A percentile compares a stretch with the other conserved stretches of the same genome.
Conservation (phyloP, 176 grass and related monocot genomes). For the Oropetium thomaeum region DNA sequence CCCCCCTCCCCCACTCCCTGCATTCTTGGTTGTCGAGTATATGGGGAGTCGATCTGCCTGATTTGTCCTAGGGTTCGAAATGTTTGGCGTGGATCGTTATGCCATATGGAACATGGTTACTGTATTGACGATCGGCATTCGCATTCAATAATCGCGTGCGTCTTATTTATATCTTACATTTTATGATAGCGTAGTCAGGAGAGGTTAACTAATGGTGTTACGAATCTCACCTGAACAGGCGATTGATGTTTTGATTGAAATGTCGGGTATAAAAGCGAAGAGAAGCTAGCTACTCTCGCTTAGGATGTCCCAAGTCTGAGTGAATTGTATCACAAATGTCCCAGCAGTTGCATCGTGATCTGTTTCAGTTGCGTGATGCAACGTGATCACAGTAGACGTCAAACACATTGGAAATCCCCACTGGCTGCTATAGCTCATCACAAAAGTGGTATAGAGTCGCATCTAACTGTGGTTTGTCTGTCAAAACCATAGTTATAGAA, state of each 20-base stretch:
- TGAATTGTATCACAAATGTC: background rate
- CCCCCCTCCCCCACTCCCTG: background rate
- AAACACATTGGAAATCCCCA: background rate
- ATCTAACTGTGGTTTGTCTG: background rate
- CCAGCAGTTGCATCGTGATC: background rate
- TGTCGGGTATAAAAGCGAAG: background rate
- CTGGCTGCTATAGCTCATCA: background rate
- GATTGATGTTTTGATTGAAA: background rate
- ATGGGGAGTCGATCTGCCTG: background rate
- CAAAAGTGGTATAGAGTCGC: background rate
- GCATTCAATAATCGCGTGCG: background rate
- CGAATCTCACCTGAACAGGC: background rate
- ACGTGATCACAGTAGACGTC: background rate
- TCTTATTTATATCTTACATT: background rate
- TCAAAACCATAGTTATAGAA: background rate
- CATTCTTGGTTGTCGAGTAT: background rate
- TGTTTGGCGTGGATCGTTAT: background rate
- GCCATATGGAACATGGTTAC: background rate
- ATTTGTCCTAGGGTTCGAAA: constrained; percentile 8
- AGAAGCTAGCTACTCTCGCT: too few relatives aligned
- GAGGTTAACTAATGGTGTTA: background rate
- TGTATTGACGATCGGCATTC: background rate
- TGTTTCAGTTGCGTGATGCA: background rate
- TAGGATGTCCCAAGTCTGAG: background rate
- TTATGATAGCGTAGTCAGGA: background rate